Conservation (phyloP, 148 eudicot species). For the Euryodendron excelsum region DNA sequence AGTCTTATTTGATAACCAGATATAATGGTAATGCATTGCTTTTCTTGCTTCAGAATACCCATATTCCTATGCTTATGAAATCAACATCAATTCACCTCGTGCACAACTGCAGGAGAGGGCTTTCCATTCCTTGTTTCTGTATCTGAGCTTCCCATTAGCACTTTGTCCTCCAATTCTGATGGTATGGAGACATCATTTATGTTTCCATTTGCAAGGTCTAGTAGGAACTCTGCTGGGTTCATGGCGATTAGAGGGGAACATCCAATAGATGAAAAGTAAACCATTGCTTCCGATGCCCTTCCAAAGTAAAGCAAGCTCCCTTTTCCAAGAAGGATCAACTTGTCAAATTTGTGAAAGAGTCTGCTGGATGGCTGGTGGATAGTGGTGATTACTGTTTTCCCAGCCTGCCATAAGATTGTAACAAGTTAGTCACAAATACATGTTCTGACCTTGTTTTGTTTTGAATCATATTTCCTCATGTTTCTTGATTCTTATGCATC, state of each 20-base stretch:
- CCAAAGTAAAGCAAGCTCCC: constrained; percentile 90
- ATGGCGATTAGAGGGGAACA: constrained; percentile 85
- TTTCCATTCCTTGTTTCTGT: constrained; percentile 55
- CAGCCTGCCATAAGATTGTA: constrained; percentile 45
- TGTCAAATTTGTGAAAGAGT: constrained; percentile 89
- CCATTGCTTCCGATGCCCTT: constrained; percentile 81
- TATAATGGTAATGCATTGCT: too few species aligned
- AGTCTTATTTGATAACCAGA: too few species aligned
- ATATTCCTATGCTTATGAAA: background rate
- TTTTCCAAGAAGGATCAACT: constrained; percentile 86
- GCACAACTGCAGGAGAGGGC: constrained; percentile 69
- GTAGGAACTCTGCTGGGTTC: constrained; percentile 96
- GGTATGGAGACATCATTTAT: constrained; percentile 76
- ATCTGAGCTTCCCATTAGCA: constrained; percentile 55
- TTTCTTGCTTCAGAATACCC: too few species aligned
- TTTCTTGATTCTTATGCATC: too few species aligned
- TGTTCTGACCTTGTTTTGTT: too few species aligned
- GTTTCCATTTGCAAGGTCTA: constrained; percentile 94
- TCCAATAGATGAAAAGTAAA: constrained; percentile 77
- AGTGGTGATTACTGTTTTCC: constrained; percentile 91
- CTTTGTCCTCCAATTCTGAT: constrained; percentile 78
- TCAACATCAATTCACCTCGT: constrained; percentile 47
- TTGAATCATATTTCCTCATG: too few species aligned
- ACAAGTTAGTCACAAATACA: background rate
- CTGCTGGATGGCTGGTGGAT: constrained; percentile 99